Base-by-base conservation (phyloP, 2,329 filamentous ascomycete species). In the Rutstroemia sp. region DNA sequence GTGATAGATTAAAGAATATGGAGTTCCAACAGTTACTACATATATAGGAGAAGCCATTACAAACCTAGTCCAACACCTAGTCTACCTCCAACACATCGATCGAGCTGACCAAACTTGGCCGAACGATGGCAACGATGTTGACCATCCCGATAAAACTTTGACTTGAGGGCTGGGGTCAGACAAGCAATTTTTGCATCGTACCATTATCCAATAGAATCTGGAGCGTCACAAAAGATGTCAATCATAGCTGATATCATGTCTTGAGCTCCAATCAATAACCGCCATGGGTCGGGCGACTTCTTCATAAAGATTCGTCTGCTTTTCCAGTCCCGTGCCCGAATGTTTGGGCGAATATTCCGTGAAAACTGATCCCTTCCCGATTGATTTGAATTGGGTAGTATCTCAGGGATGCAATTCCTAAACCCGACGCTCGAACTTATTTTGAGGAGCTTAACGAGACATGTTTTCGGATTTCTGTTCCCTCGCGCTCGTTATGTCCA, bases 31-130 rank as follows among this genome's bases (percentile, higher is more conserved):
- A 42, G 25, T 30, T 44, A 19, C 52, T 55, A 42, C 52, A 55
- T 55, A 55, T 55, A 55, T 55, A 55, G 52, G 34, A 23, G 34
- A 55, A 55, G 42, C 9, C 46, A 42, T 55, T 50, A 23, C 19
- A 50, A 14, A 42, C 46, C 17, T 21, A 23, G 52, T 50, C 40
- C 36, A 19, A 50, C 17, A 34, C 46, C 17, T 21, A 34, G 52
- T 49, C 19, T 49, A 42, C 30, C 34, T 50, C 52, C 46, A 55
- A 55, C 46, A 55, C 46, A 23, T 25, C 44, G 17, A 34, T 17
- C 44, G 25, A 34, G 52, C 52, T 55, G 36, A 55, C 23, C 30
- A 21, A 55, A 23, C 52, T 34, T 44, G 46, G 23, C 46, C 46
- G 9, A 27, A 17, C 30, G 25, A 21, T 48, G 42, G 40, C 39